Conservation (phyloP, 106 monocot species). For the Gastrodia elata region DNA sequence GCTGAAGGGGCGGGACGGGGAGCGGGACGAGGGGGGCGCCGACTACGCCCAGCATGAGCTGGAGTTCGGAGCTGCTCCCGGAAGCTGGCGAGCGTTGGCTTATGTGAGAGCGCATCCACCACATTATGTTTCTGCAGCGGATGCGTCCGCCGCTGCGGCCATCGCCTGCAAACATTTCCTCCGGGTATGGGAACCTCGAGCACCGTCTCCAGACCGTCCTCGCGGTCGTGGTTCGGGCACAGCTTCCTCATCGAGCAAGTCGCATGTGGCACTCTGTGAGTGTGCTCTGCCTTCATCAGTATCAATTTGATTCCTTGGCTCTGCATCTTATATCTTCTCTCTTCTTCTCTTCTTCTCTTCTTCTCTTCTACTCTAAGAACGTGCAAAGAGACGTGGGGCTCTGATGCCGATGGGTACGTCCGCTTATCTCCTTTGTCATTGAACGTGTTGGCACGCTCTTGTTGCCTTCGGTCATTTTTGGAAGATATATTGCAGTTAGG, state of each 20-base stretch:
- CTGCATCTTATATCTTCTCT: neutral
- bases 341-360: neutral
- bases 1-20: slow-evolving; percentile 29
- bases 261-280: neutral
- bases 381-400: neutral
- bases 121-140: slow-evolving; percentile 24
- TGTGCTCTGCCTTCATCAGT: slow-evolving; percentile 1
- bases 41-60: slow-evolving; percentile 80
- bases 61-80: slow-evolving; percentile 39
- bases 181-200: slow-evolving; percentile 53
- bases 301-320: neutral
- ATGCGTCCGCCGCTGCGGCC: slow-evolving; percentile 7
- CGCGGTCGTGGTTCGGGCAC: slow-evolving; percentile 57
- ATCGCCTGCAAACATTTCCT: slow-evolving; percentile 31
- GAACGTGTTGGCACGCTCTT: neutral
- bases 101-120: slow-evolving; percentile 31
- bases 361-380: too few species aligned
- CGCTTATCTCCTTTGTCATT: neutral
- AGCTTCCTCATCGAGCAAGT: slow-evolving; percentile 50
- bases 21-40: slow-evolving; percentile 72
- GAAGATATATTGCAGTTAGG: too few species aligned
- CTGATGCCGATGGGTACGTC: neutral
- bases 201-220: slow-evolving; percentile 50
- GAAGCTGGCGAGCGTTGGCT: slow-evolving; percentile 11
- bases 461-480: too few species aligned